phyloP scores from a whole-genome alignment of 768 basidiomycete species.

The Rhodosporidiobolus sp. region DNA sequence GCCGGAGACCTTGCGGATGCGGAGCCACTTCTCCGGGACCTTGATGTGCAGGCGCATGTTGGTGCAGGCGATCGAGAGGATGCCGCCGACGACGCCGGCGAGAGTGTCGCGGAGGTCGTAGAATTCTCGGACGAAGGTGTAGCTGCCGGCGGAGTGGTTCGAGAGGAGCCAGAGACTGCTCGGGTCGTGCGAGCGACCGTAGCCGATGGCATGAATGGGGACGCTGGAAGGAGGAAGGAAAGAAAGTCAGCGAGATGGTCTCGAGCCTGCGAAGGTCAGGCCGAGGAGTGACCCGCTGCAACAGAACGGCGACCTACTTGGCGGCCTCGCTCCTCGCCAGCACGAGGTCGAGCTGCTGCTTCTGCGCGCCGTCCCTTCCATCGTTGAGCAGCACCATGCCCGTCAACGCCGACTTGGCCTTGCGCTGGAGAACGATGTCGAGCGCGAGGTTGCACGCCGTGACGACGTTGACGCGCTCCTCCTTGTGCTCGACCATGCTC shows the following conservation, averaged over 20 bases:
- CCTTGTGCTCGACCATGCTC: constrained; percentile 69
- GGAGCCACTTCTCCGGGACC: constrained; percentile 86
- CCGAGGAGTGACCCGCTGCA: no score
- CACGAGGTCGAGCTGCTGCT: constrained; percentile 97
- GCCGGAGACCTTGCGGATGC: constrained; percentile 89
- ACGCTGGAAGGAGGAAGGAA: constrained; percentile 52
- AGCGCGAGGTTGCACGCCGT: constrained; percentile 97
- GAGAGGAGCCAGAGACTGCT: constrained; percentile 98
- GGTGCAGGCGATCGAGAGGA: constrained; percentile 89
- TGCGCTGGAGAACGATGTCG: constrained; percentile 91
- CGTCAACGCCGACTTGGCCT: constrained; percentile 78
- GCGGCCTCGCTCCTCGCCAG: constrained; percentile 95
- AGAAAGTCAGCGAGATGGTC: background rate
- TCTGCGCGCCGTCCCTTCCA: constrained; percentile 81
- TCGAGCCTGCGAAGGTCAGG: background rate
- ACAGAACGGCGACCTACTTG: no score
- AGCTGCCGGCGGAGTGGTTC: constrained; percentile 93
- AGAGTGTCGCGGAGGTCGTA: constrained; percentile 85
- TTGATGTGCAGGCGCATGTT: constrained; percentile 95
- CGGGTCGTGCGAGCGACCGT: constrained; percentile 94
- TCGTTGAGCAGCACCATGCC: constrained; percentile 93
- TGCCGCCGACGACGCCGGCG: constrained; percentile 89
- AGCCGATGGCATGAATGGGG: constrained; percentile 95
- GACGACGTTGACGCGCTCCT: constrained; percentile 95
- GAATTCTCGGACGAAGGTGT: constrained; percentile 98